phyloP scores from a whole-genome alignment of 176 grass and related monocot genomes.

The Carex parvula region DNA sequence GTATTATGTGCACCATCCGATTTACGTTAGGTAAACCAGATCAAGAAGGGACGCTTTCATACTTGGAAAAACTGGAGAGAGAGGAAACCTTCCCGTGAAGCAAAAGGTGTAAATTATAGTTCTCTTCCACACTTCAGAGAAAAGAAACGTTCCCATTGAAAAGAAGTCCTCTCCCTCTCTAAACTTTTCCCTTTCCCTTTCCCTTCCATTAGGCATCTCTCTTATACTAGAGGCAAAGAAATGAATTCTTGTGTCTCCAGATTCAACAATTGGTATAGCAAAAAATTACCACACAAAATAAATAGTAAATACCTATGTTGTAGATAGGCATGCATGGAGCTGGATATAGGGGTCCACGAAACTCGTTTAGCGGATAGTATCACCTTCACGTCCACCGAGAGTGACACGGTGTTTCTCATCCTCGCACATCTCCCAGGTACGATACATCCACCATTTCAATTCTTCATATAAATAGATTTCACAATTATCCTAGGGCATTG shows the following conservation, averaged over 20 bases:
- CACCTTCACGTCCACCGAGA: slow-evolving; percentile 55
- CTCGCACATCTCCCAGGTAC: slow-evolving; percentile 79
- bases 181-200: slow-evolving; percentile 5
- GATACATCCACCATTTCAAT: slow-evolving; percentile 1
- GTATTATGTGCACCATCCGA: not conserved
- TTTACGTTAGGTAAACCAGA: not conserved
- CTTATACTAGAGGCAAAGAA: slow-evolving; percentile 11
- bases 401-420: slow-evolving; percentile 56
- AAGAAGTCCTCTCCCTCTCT: not conserved
- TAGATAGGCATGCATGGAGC: slow-evolving; percentile 44
- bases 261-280: slow-evolving; percentile 16
- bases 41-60: not conserved
- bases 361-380: slow-evolving; percentile 30
- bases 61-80: not conserved
- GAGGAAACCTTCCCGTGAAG: not conserved
- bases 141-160: not conserved
- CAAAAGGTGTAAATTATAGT: not conserved
- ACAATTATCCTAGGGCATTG: not conserved
- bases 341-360: slow-evolving; percentile 53
- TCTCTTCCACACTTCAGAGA: not conserved
- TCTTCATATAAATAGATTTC: not conserved
- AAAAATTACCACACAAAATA: not conserved
- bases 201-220: slow-evolving; percentile 11
- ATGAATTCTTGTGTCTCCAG: slow-evolving; percentile 20
- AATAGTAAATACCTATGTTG: not conserved